phyloP scores from a whole-genome alignment of 495 filamentous ascomycete genomes.

The Annulohypoxylon maeteangense region DNA sequence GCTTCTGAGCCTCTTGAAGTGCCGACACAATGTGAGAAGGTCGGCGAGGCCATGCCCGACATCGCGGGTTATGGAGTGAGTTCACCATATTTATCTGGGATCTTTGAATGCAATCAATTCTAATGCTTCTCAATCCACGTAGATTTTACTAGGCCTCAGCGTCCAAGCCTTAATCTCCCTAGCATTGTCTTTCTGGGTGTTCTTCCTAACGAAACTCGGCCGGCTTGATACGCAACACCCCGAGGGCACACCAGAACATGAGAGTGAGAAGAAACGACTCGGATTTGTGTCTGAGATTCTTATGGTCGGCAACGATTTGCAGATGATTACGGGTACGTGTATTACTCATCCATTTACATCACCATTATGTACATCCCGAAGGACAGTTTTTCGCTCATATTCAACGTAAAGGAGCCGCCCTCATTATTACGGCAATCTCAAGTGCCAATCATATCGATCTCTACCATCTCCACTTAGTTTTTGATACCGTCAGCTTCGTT shows the following conservation, averaged over 20 bases:
- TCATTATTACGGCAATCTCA: slow-evolving; percentile 47
- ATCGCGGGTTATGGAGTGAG: slow-evolving; percentile 52
- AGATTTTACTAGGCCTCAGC: slow-evolving; percentile 51
- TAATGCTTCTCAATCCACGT: neutral
- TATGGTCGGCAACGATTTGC: slow-evolving; percentile 53
- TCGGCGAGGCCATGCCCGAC: slow-evolving; percentile 52
- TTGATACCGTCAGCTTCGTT: slow-evolving; percentile 53
- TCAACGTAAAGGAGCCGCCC: slow-evolving; percentile 30
- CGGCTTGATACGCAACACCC: slow-evolving; percentile 45
- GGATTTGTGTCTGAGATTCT: slow-evolving; percentile 51
- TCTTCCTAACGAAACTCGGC: slow-evolving; percentile 57
- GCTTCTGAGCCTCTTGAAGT: slow-evolving; percentile 27
- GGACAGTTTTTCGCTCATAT: slow-evolving; percentile 5
- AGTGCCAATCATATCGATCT: slow-evolving; percentile 41
- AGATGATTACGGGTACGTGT: slow-evolving; percentile 43
- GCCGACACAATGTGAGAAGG: slow-evolving; percentile 46
- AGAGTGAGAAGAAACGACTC: slow-evolving; percentile 48
- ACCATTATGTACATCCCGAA: neutral
- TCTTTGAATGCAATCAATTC: slow-evolving; percentile 12
- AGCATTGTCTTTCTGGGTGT: slow-evolving; percentile 51
- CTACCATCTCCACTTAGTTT: slow-evolving; percentile 52
- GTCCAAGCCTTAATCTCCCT: slow-evolving; percentile 49
- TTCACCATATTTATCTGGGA: slow-evolving; percentile 12
- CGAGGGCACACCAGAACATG: slow-evolving; percentile 45
- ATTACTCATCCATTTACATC: neutral